Evolutionary conservation across 164 flowering plant genomes (phyloP).

Genomic region (Amborella trichopoda): DNA sequence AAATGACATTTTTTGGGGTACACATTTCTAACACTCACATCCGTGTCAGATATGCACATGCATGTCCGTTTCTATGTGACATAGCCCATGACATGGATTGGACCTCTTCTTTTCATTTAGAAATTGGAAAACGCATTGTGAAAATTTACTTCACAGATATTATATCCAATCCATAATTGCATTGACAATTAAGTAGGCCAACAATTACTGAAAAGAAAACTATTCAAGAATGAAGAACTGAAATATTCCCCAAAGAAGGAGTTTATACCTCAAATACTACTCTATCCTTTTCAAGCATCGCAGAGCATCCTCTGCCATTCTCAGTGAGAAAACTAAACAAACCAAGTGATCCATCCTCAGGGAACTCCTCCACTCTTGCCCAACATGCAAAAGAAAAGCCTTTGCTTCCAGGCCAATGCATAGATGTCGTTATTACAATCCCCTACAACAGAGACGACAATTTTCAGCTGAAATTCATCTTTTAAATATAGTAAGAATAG

Average conservation of each 20-base stretch:
- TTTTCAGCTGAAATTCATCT: not conserved
- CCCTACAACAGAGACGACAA: slow-evolving; percentile 41
- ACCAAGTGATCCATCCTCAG: slow-evolving; percentile 64
- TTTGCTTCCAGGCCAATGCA: slow-evolving; percentile 86
- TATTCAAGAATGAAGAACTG: not conserved
- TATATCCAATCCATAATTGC: too few relatives aligned
- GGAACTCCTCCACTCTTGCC: slow-evolving; percentile 86
- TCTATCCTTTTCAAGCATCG: slow-evolving; percentile 55
- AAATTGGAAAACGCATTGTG: too few relatives aligned
- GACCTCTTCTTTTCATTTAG: too few relatives aligned
- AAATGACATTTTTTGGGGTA: too few relatives aligned
- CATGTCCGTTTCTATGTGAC: too few relatives aligned
- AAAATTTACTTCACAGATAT: too few relatives aligned
- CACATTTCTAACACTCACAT: too few relatives aligned
- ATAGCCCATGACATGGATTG: too few relatives aligned
- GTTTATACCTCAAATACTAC: slow-evolving; percentile 63
- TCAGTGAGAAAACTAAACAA: slow-evolving; percentile 86
- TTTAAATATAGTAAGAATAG: not conserved
- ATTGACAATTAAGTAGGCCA: too few relatives aligned
- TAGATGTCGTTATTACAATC: slow-evolving; percentile 57
- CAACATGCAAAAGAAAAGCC: slow-evolving; percentile 98
- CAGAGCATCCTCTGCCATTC: slow-evolving; percentile 83
- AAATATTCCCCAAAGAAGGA: not conserved
- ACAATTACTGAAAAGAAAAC: too few relatives aligned
- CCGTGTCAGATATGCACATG: too few relatives aligned